Evolutionary conservation across 495 filamentous ascomycete species (phyloP), one percentile per base, ranked within the genome.

Genomic region (Penicillium atrosanguineum): DNA sequence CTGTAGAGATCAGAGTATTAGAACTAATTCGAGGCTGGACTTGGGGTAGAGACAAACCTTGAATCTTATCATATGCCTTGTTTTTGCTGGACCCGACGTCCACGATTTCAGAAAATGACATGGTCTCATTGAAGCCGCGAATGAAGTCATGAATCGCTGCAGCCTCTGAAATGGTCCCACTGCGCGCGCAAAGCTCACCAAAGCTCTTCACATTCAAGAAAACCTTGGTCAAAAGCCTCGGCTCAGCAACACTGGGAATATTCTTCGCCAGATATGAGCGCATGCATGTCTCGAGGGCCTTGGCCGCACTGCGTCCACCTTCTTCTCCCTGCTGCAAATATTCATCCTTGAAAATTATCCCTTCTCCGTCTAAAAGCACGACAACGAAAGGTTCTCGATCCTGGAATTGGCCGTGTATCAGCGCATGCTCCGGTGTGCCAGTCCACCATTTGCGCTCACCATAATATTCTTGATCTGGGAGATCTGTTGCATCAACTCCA

Each of bases 341-440:
- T 31, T 79, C 66, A 56, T 90, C 83, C 47, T 83, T 76, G 65
- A 95, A 95, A 57, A 93, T 81, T 60, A 90, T 80, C 25, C 84
- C 85, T 61, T 91, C 86, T 25, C 87, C 89, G 63, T 95, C 89
- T 47, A 95, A 79, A 52, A 95, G 72, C 16, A 90, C 79, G 25
- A 89, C 65, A 58, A 91, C 76, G 62, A 90, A 93, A 8, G 86
- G 83, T 74, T 91, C 87, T 45, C 80, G 82, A 43, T 85, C 85
- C 88, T 91, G 64, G 43, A 50, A 37, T 38, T 48, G 36, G 53
- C 38, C 44, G 64, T 41, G 68, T 48, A 65, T 69, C 46, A 68
- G 64, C 55, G 42, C 48, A 50, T n/a, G 23, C 23, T 42, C 44
- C 46, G 6, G 29, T 34, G 31, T 47, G 31, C 26, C 12, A 14